Conservation (phyloP, 1,284 basidiomycete genomes). For the Caloboletus firmus region DNA sequence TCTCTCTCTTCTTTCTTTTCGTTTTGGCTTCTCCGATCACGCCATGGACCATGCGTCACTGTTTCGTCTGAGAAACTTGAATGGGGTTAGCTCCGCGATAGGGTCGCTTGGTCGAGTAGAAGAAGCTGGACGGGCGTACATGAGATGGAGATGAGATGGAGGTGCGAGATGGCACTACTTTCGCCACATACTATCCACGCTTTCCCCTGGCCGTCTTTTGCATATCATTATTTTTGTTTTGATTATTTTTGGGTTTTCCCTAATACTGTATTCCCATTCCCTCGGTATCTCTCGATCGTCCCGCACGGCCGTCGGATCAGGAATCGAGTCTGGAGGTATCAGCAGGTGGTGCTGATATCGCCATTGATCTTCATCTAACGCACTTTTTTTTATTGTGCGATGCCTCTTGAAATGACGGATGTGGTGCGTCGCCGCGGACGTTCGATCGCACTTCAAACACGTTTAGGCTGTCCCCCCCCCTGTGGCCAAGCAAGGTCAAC, state of each 20-base stretch:
- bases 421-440: slow-evolving; percentile 21
- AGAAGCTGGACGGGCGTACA: slow-evolving; percentile 1
- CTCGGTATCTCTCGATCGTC: slow-evolving; percentile 18
- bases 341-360: not conserved
- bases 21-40: slow-evolving; percentile 20
- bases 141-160: slow-evolving; percentile 15
- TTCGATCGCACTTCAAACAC: not conserved
- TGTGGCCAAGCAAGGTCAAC: not conserved
- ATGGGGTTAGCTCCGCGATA: slow-evolving; percentile 22
- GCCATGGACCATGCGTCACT: slow-evolving; percentile 18
- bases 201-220: not conserved
- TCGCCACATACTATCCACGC: slow-evolving; percentile 9
- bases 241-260: not conserved
- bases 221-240: not conserved
- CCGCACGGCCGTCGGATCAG: slow-evolving; percentile 20
- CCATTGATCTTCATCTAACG: slow-evolving; percentile 10
- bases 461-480: no score
- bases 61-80: slow-evolving; percentile 13
- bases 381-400: not conserved
- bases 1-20: not conserved
- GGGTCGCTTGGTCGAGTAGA: slow-evolving; percentile 12
- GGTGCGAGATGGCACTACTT: slow-evolving; percentile 2
- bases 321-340: not conserved
- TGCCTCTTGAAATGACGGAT: not conserved
- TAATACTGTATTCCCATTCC: not conserved